These are phyloP conservation scores for Myxozyma udenii DNA, from an alignment of 805 yeast species.

Conservation along the genomic window DNA sequence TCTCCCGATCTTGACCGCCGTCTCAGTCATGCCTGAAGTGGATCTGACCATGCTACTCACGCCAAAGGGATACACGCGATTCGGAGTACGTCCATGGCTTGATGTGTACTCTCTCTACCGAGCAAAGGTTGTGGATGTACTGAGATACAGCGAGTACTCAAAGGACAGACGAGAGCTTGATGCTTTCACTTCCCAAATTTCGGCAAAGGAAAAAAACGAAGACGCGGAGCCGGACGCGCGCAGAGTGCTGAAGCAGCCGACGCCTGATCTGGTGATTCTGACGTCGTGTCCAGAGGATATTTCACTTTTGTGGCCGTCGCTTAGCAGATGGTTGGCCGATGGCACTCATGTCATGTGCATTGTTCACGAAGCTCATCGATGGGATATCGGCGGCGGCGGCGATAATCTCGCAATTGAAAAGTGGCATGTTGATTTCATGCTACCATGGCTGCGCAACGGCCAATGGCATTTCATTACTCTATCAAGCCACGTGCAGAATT, in stretches of 20 bases:
- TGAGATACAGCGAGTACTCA: too few species aligned
- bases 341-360: constrained; percentile 25
- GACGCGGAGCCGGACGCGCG: too few species aligned
- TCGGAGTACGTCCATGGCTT: constrained; percentile 23
- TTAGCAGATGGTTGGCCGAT: neutral
- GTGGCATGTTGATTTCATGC: constrained; percentile 14
- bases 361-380: constrained; percentile 20
- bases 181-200: too few species aligned
- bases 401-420: constrained; percentile 2
- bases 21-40: constrained; percentile 7
- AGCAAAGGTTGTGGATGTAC: too few species aligned
- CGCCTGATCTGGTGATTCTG: constrained; percentile 16
- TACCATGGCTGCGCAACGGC: constrained; percentile 15
- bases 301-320: neutral
- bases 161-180: too few species aligned
- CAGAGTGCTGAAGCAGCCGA: too few species aligned
- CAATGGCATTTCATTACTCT: constrained; percentile 22
- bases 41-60: constrained; percentile 10
- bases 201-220: too few species aligned
- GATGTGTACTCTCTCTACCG: constrained; percentile 11
- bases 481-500: constrained; percentile 16
- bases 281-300: constrained; percentile 17
- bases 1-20: constrained; percentile 17
- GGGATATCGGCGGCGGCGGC: constrained; percentile 8
- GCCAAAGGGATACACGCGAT: constrained; percentile 9